phyloP scores from a whole-genome alignment of 768 basidiomycete species.

The Suillus spraguei region DNA sequence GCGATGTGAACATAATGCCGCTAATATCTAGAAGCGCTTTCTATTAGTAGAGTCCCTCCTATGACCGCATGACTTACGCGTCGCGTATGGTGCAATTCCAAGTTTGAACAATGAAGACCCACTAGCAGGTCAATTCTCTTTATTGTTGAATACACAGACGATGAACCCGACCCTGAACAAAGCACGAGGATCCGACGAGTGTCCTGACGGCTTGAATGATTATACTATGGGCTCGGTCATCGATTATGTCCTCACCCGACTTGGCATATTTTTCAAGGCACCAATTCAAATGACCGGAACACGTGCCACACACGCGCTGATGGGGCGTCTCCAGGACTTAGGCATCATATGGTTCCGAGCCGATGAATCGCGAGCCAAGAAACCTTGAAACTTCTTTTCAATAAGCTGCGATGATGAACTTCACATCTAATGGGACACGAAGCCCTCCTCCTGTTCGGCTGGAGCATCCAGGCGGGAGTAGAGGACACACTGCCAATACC shows the following conservation, averaged over 20 bases:
- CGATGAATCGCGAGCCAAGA: background rate
- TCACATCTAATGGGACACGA: background rate
- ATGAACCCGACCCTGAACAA: background rate
- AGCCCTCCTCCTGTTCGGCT: background rate
- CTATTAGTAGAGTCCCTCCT: background rate
- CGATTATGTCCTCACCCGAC: background rate
- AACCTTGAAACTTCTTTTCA: background rate
- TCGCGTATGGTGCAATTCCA: background rate
- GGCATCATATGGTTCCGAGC: constrained; percentile 5
- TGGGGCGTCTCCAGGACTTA: constrained; percentile 4
- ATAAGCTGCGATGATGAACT: background rate
- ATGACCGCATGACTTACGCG: constrained; percentile 1
- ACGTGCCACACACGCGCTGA: constrained; percentile 7
- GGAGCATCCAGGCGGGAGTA: background rate
- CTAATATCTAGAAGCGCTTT: constrained; percentile 1
- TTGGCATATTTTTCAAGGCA: constrained; percentile 1
- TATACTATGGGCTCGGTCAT: constrained; percentile 6
- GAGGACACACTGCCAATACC: background rate
- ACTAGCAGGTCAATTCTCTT: no score
- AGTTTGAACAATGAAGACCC: background rate
- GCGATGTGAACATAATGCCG: constrained; percentile 4
- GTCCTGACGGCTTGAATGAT: background rate
- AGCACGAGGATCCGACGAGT: background rate
- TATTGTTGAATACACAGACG: no score
- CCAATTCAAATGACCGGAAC: constrained; percentile 11